phyloP scores from a whole-genome alignment of 331 rosid genomes.

The Quercus lobata region DNA sequence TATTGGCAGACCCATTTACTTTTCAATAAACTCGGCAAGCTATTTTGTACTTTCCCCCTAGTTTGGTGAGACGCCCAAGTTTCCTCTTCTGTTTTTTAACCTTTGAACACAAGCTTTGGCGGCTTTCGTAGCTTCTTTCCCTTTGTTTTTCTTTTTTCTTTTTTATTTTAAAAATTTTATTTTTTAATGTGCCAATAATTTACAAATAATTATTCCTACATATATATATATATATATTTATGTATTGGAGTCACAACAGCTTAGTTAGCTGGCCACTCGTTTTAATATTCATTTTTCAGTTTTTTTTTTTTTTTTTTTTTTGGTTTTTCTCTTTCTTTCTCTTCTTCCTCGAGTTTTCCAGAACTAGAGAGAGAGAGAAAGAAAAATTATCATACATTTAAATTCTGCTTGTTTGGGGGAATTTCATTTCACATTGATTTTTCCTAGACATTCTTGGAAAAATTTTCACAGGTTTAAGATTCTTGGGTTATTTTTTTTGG shows the following conservation, averaged over 20 bases:
- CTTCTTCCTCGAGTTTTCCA: conserved; percentile 48
- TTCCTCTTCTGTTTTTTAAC: conserved; percentile 12
- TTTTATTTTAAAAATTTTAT: no score
- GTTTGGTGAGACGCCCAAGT: not conserved
- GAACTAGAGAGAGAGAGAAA: conserved; percentile 10
- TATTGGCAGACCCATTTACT: not conserved
- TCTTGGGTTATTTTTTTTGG: not conserved
- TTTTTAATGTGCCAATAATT: not conserved
- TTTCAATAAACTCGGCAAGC: not conserved
- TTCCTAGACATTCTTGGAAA: conserved; percentile 5
- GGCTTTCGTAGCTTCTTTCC: conserved; percentile 23
- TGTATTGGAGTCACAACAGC: conserved; percentile 58
- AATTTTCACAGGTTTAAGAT: not conserved
- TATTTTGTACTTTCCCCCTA: not conserved
- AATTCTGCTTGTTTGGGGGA: conserved; percentile 16
- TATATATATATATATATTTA: conserved; percentile 18
- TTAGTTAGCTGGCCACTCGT: conserved; percentile 78
- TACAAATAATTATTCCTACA: not conserved
- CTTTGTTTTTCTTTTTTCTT: not conserved
- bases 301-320: conserved; percentile 25
- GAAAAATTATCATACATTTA: conserved; percentile 25
- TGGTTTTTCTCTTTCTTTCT: conserved; percentile 11
- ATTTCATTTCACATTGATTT: conserved; percentile 37
- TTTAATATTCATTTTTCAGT: conserved; percentile 29
- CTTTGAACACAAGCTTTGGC: conserved; percentile 25